Conservation (phyloP, 1,139 yeast species). For the Kazachstania sp. region DNA sequence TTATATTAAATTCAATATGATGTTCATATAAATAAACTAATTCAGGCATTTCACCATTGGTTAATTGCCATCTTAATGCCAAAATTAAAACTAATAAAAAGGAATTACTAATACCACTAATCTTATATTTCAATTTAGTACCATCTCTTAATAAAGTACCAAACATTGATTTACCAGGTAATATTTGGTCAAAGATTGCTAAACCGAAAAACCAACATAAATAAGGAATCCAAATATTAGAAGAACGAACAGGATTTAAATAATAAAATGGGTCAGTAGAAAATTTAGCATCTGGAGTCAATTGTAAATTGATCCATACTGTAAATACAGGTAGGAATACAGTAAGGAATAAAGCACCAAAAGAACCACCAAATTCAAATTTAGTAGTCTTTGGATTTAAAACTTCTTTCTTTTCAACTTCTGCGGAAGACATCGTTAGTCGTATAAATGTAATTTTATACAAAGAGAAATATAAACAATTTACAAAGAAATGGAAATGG, state of each 20-base stretch:
- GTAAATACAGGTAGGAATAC: constrained; percentile 60
- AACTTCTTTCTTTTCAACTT: neutral
- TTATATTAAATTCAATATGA: constrained; percentile 54
- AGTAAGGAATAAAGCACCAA: constrained; percentile 65
- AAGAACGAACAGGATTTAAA: constrained; percentile 26
- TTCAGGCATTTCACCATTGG: constrained; percentile 63
- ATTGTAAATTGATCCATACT: constrained; percentile 47
- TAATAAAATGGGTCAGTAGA: constrained; percentile 32
- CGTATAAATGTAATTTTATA: too few relatives aligned
- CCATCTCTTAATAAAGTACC: constrained; percentile 79
- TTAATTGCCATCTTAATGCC: constrained; percentile 41
- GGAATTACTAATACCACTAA: constrained; percentile 66
- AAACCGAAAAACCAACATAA: constrained; percentile 65
- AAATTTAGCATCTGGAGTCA: constrained; percentile 38
- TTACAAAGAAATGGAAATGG: too few relatives aligned
- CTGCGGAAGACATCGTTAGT: neutral
- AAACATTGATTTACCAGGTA: constrained; percentile 62
- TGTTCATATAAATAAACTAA: constrained; percentile 65
- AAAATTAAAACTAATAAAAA: constrained; percentile 40
- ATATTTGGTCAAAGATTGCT: constrained; percentile 50
- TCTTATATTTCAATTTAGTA: constrained; percentile 56
- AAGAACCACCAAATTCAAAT: constrained; percentile 67
- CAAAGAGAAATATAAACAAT: too few relatives aligned
- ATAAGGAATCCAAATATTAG: constrained; percentile 54
- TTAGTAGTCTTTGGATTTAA: constrained; percentile 67